Evolutionary conservation across 257 asterid species (phyloP), one percentile per base, ranked within the genome.

Genomic region (Scutellaria galericulata): DNA sequence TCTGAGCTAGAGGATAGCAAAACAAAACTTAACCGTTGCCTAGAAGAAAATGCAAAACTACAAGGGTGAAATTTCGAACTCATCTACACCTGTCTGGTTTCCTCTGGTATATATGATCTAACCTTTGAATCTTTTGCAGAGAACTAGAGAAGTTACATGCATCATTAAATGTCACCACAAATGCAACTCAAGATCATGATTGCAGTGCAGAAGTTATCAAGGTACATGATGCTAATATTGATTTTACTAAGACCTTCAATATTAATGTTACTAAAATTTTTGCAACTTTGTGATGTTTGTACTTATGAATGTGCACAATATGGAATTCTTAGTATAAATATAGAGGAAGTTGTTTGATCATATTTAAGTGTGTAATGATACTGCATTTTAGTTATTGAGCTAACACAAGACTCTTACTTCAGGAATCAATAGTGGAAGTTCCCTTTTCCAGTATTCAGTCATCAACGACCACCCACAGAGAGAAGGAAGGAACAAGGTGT

Each of bases 341-440:
- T 41, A 24, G 55, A 58, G 41, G 9, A 15, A 18, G 13, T 4
- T 64, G 14, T 66, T 58, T 14, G 22, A 31, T 66, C 37, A 37
- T 51, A 41, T 44, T 27, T 45, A 51, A 39, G 9, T 9, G 71
- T 50, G n/a, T 45, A 44, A 15, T 15, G 65, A 9, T 46, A 37
- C 62, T 40, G 9, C 60, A 46, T 22, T 78, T 56, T 61, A 64
- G 73, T 68, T 70, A 37, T 73, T 75, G 57, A 65, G 64, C 73
- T 75, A 75, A 82, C 63, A 41, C 53, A 64, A 27, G 20, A 39
- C 6, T 42, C 76, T 63, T 51, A 31, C 86, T 80, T 68, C 87
- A 93, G 98, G 97, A 89, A 75, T 81, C 97, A 77, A 81, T 86
- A 39, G 79, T 79, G 68, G 93, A 86, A 78, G 86, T 86, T 82